phyloP scores from a whole-genome alignment of 257 asterid genomes.

The Osmanthus fragrans region DNA sequence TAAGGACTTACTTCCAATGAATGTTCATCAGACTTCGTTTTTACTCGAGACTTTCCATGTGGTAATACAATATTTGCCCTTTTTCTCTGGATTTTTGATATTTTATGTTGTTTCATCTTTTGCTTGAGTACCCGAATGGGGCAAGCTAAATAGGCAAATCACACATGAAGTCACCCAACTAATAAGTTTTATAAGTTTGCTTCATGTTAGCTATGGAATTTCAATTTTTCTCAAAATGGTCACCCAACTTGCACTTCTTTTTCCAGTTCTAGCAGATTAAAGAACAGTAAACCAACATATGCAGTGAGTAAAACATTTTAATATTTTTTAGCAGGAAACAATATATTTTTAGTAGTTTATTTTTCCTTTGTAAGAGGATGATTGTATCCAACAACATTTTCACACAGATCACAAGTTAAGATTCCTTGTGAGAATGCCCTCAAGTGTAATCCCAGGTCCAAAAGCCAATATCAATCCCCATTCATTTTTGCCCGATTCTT shows the following conservation, averaged over 20 bases:
- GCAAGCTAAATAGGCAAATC: too few species aligned
- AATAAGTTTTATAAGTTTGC: background rate
- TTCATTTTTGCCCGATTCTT: conserved; percentile 23
- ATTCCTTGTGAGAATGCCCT: conserved; percentile 84
- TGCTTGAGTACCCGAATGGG: too few species aligned
- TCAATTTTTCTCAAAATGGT: background rate
- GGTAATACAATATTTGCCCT: background rate
- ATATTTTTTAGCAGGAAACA: background rate
- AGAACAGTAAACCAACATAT: background rate
- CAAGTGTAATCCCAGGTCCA: conserved; percentile 95
- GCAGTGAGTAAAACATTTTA: background rate
- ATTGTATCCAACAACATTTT: background rate
- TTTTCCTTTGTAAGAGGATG: background rate
- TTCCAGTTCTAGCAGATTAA: background rate
- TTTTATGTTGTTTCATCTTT: background rate
- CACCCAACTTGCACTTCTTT: too few species aligned
- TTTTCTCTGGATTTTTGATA: background rate
- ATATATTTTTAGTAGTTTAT: background rate
- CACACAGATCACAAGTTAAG: conserved; percentile 34
- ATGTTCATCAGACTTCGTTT: background rate
- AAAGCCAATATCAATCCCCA: conserved; percentile 94
- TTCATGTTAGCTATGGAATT: background rate
- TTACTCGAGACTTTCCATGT: background rate
- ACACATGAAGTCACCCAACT: background rate
- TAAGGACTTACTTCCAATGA: background rate